A percentile compares a stretch with the other conserved stretches of the same genome.
Evolutionary conservation across 805 yeast genomes (phyloP).

Genomic region (Alloascoidea hylecoeti): DNA sequence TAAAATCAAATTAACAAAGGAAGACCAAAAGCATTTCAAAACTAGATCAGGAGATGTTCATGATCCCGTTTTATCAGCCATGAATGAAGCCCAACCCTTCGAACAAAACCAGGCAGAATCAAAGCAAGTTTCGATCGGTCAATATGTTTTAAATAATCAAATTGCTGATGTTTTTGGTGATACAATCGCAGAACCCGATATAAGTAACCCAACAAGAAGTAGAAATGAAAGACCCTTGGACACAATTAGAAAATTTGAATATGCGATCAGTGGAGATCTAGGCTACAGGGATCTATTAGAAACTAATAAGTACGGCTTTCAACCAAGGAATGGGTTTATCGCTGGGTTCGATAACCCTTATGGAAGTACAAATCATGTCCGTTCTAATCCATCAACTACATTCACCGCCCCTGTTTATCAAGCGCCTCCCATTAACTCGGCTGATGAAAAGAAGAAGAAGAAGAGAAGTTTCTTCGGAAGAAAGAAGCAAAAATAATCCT

Average conservation of each 20-base stretch:
- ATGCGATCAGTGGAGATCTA: constrained; percentile 82
- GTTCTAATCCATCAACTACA: constrained; percentile 13
- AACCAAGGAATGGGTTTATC: constrained; percentile 54
- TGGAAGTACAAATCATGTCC: constrained; percentile 13
- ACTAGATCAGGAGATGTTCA: constrained; percentile 57
- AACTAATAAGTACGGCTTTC: constrained; percentile 69
- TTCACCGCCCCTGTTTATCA: constrained; percentile 47
- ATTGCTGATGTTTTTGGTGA: constrained; percentile 78
- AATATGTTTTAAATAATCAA: constrained; percentile 33
- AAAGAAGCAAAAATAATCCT: constrained; percentile 28
- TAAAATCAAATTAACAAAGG: constrained; percentile 29
- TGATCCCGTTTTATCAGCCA: constrained; percentile 89
- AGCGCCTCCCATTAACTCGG: constrained; percentile 29
- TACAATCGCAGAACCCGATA: constrained; percentile 64
- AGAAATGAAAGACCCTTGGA: constrained; percentile 96
- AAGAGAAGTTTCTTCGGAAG: constrained; percentile 74
- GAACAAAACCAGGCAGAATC: constrained; percentile 41
- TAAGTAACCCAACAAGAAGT: constrained; percentile 84
- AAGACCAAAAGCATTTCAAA: constrained; percentile 40
- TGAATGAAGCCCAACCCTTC: constrained; percentile 92
- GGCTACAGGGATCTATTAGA: constrained; percentile 72
- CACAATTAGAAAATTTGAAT: constrained; percentile 88
- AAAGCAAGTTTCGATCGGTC: constrained; percentile 9
- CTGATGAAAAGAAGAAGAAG: constrained; percentile 42
- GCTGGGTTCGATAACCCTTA: constrained; percentile 30